Percentiles rank a stretch among this genome's conserved stretches.
Evolutionary conservation across 768 basidiomycete species (phyloP).

Genomic region (Termitomyces bulborhizus): DNA sequence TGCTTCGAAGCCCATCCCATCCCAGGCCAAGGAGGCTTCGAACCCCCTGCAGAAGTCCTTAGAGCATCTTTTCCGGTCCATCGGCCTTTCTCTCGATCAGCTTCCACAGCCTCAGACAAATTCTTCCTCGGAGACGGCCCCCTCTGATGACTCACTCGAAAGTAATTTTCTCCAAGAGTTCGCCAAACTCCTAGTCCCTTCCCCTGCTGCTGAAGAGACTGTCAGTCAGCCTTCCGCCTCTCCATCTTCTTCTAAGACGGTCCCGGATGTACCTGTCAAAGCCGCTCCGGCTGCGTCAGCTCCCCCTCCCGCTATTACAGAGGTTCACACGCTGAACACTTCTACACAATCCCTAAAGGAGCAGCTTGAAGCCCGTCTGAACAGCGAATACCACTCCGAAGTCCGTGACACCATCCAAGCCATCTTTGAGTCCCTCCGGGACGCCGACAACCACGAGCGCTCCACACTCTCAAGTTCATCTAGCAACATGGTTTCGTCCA

Average conservation of each 20-base stretch:
- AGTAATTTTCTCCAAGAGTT: neutral
- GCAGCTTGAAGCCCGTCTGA: slow-evolving; percentile 25
- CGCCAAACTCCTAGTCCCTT: slow-evolving; percentile 1
- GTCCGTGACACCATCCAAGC: slow-evolving; percentile 35
- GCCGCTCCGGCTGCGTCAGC: slow-evolving; percentile 1
- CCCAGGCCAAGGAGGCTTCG: too few relatives aligned
- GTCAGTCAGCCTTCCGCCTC: neutral
- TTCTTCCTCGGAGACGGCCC: neutral
- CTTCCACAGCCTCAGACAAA: neutral
- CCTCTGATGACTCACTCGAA: neutral
- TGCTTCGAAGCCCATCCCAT: neutral
- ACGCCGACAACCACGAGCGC: slow-evolving; percentile 6
- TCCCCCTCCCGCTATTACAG: neutral
- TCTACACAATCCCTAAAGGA: slow-evolving; percentile 16
- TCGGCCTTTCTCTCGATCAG: neutral
- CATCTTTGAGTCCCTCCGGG: slow-evolving; percentile 28
- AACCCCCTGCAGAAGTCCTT: neutral
- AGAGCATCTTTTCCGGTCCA: neutral
- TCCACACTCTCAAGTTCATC: neutral
- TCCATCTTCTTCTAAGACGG: neutral
- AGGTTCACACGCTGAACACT: neutral
- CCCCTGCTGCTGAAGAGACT: neutral
- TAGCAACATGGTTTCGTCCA: neutral
- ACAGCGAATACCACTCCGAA: slow-evolving; percentile 24
- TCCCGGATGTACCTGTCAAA: neutral